Base-by-base conservation (phyloP, 352 stramenopile genomes). In the Phytophthora pluvialis region DNA sequence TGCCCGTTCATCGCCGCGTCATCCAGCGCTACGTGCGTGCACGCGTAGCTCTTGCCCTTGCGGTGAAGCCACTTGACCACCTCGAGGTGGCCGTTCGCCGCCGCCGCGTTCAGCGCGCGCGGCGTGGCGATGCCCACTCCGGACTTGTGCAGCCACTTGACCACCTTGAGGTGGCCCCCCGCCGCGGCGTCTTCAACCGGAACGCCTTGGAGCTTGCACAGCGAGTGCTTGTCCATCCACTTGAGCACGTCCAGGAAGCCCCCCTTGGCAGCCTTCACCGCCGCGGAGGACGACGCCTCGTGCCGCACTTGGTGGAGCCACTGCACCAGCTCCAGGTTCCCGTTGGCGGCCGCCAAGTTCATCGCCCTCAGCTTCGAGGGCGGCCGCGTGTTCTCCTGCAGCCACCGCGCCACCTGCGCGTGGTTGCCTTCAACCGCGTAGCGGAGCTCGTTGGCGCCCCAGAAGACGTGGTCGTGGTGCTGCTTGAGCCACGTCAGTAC, bases 1-100 rank as follows among this genome's bases (percentile, higher is more conserved):
- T 80, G 52, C 2, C 71, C 73, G 8, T 72, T 74, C n/a, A 70
- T 74, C 0, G 74, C 78, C 2, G 78, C 76, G 5, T 72, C 43
- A 5, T 78, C 73, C 73, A 88, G 85, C 0, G 75, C 73, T 8
- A 72, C 38, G 25, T 65, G 60, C 2, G 60, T 68, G 11, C 70
- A 68, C 3, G 59, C 60, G 26, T 68, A 71, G 0, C 48, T 44
- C 15, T 83, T 67, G 7, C 58, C 58, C 1, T 59, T 72, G 5
- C 60, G 59, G 59, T 74, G 70, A 11, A 77, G 55, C 70, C 70
- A 77, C 44, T 65, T 72, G 35, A 72, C 36, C 25, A 75, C 51
- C 3, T 75, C 65, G 1, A 75, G 35, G 33, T 75, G 65, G 2
- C 66, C 66, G 26, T 67, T 66, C 2, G 45, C 61, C n/a, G 70